A percentile compares a stretch with the other conserved stretches of the same genome.
Conservation (phyloP, 2,329 filamentous ascomycete species). For the Phialophora chinensis region DNA sequence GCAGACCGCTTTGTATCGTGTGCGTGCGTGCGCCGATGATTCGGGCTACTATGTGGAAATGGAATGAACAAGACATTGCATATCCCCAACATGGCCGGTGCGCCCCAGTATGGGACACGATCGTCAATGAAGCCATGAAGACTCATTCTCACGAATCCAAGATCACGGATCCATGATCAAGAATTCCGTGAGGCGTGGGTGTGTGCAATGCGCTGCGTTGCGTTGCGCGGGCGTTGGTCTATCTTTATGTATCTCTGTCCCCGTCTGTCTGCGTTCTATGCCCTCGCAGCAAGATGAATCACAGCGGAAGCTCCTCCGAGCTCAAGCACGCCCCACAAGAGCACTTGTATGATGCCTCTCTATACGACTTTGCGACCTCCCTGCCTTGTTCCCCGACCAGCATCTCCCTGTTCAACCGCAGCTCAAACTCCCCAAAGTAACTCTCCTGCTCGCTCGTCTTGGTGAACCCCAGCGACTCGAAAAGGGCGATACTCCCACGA, state of each 20-base stretch:
- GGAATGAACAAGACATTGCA: neutral
- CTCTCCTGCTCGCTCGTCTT: slow-evolving; percentile 59
- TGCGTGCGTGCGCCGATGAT: neutral
- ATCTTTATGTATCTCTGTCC: neutral
- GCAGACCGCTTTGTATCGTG: neutral
- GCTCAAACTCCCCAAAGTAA: slow-evolving; percentile 72
- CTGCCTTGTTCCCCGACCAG: slow-evolving; percentile 14
- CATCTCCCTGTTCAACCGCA: slow-evolving; percentile 48
- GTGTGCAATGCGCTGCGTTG: too few species aligned
- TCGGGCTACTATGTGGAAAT: neutral
- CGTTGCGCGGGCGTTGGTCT: too few species aligned
- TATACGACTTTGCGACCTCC: neutral
- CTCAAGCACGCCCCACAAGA: neutral
- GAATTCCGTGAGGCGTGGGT: too few species aligned
- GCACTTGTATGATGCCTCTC: neutral
- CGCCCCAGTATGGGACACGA: neutral
- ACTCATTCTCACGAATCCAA: neutral
- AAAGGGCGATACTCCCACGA: slow-evolving; percentile 62
- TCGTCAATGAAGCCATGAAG: neutral
- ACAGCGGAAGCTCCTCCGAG: neutral
- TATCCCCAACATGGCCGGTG: neutral
- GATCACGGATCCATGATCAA: too few species aligned
- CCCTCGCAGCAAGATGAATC: neutral
- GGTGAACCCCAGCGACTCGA: slow-evolving; percentile 65
- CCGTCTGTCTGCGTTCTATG: neutral